Conservation (phyloP, 2,329 filamentous ascomycete genomes). For the Geoglossum cookeanum region DNA sequence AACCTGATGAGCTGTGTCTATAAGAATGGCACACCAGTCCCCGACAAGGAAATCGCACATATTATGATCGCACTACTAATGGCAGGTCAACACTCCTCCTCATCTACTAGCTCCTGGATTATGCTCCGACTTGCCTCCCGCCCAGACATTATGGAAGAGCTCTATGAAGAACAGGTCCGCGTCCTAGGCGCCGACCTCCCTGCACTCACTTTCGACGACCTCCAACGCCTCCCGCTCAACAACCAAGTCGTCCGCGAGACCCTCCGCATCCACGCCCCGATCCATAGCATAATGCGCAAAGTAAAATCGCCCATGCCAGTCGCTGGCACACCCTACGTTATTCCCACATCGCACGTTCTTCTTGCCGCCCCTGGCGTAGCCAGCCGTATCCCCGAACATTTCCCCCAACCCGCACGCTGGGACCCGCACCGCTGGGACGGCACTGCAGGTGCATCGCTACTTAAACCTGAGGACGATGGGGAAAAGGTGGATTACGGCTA, state of each 20-base stretch:
- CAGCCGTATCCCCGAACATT: conserved; percentile 36
- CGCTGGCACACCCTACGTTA: conserved; percentile 34
- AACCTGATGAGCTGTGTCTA: conserved; percentile 61
- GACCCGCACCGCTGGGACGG: conserved; percentile 43
- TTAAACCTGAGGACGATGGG: conserved; percentile 22
- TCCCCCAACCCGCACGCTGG: conserved; percentile 38
- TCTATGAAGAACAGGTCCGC: conserved; percentile 45
- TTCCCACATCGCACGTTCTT: conserved; percentile 31
- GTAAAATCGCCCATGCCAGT: conserved; percentile 48
- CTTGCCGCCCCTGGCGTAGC: conserved; percentile 33
- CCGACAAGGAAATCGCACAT: conserved; percentile 60
- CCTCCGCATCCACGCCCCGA: conserved; percentile 49
- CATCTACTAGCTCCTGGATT: conserved; percentile 61
- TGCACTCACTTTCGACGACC: conserved; percentile 37
- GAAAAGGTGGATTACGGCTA: conserved; percentile 44
- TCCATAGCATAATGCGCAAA: conserved; percentile 54
- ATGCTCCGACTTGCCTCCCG: conserved; percentile 51
- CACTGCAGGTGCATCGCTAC: conserved; percentile 10
- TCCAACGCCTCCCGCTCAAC: conserved; percentile 41
- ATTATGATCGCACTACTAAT: conserved; percentile 79
- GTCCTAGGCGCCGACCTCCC: conserved; percentile 36
- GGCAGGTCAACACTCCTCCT: conserved; percentile 68
- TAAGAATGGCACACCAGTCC: conserved; percentile 49
- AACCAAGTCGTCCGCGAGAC: conserved; percentile 52
- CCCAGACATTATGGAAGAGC: conserved; percentile 49